Conservation (phyloP, 257 asterid genomes). For the Sherardia arvensis region DNA sequence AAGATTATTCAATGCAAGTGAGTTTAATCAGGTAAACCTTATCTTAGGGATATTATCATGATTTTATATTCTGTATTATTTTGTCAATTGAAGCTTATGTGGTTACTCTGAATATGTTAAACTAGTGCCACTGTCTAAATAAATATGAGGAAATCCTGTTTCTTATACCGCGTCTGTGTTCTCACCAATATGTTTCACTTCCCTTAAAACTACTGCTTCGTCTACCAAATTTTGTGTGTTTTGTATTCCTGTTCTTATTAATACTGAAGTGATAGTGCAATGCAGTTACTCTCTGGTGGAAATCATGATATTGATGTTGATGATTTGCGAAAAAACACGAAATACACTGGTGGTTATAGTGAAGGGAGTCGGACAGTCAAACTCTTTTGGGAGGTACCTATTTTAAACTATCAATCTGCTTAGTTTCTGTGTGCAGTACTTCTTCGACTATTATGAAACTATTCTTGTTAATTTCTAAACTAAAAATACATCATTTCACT, state of each 20-base stretch:
- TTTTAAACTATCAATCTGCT: slow-evolving; percentile 9
- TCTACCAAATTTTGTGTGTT: slow-evolving; percentile 1
- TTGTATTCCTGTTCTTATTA: slow-evolving; percentile 2
- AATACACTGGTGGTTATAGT: slow-evolving; percentile 83
- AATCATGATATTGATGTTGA: slow-evolving; percentile 81
- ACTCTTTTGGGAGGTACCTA: slow-evolving; percentile 92
- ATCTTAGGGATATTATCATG: slow-evolving; percentile 3
- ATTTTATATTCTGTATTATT: neutral
- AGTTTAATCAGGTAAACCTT: slow-evolving; percentile 83
- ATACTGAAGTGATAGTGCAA: slow-evolving; percentile 15
- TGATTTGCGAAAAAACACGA: slow-evolving; percentile 76
- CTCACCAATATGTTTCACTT: neutral
- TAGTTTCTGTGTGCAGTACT: neutral
- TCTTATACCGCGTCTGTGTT: neutral
- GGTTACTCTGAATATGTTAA: neutral
- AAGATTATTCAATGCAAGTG: slow-evolving; percentile 85
- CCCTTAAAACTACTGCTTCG: neutral
- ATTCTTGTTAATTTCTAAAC: neutral
- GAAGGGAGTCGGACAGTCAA: slow-evolving; percentile 85
- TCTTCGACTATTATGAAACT: neutral
- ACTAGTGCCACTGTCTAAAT: neutral
- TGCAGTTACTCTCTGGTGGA: slow-evolving; percentile 91
- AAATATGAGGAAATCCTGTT: neutral
- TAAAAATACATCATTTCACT: neutral
- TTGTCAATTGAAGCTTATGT: neutral